Conservation (phyloP, 257 asterid genomes). For the Solanum lignicaule region DNA sequence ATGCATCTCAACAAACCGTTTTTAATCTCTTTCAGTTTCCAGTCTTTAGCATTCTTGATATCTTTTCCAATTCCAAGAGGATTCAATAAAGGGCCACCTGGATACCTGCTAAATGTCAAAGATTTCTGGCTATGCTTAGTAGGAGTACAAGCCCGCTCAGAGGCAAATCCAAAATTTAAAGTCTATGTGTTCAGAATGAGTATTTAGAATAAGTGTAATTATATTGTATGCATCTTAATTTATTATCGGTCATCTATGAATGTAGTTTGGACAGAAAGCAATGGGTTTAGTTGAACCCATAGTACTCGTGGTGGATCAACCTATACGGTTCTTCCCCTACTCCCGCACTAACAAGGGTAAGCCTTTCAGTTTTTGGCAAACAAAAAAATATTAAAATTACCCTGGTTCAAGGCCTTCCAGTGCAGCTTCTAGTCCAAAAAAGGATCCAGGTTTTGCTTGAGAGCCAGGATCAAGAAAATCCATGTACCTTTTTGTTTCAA, state of each 20-base stretch:
- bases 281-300: background rate
- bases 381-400: conserved; percentile 15
- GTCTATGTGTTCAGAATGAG: background rate
- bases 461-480: conserved; percentile 74
- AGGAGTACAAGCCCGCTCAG: background rate
- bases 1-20: conserved; percentile 35
- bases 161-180: background rate
- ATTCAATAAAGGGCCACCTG: conserved; percentile 86
- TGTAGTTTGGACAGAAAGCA: background rate
- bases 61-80: conserved; percentile 89
- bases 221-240: background rate
- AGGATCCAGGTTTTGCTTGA: conserved; percentile 70
- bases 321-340: background rate
- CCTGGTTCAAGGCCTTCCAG: conserved; percentile 85
- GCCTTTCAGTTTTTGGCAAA: background rate
- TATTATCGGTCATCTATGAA: background rate
- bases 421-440: conserved; percentile 77
- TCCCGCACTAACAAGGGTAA: background rate
- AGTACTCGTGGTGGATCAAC: background rate
- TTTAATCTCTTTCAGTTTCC: conserved; percentile 90
- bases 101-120: conserved; percentile 36
- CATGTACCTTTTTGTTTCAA: conserved; percentile 79
- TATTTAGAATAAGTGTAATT: background rate
- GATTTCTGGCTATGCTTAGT: background rate
- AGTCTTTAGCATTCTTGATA: conserved; percentile 64